phyloP scores from a whole-genome alignment of 2,329 filamentous ascomycete species.

The Colletotrichum limetticola region DNA sequence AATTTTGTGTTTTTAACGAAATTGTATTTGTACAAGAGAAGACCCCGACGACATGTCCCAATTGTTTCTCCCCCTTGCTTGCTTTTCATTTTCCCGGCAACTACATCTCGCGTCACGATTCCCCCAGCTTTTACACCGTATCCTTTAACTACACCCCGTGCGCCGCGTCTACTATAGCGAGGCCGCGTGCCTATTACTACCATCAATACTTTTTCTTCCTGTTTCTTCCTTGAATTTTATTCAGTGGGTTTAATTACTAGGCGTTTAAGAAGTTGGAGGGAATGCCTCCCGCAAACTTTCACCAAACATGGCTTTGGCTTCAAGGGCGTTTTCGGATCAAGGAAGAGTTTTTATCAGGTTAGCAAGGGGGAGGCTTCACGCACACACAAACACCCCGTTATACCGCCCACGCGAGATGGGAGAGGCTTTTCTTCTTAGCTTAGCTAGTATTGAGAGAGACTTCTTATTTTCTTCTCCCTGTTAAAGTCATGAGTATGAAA shows the following conservation, averaged over 20 bases:
- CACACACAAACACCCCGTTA: neutral
- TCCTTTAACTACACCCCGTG: conserved; percentile 20
- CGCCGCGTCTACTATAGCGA: conserved; percentile 15
- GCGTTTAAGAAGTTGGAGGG: conserved; percentile 6
- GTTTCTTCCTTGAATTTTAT: neutral
- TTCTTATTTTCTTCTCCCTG: neutral
- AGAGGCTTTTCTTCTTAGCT: neutral
- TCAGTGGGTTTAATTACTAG: neutral
- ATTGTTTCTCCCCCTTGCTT: neutral
- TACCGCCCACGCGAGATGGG: neutral
- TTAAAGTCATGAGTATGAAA: neutral
- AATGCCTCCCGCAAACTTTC: neutral
- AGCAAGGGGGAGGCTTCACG: neutral
- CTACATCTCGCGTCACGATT: conserved; percentile 1
- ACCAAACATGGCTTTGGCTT: conserved; percentile 7
- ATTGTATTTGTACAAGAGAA: conserved; percentile 30
- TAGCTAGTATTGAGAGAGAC: neutral
- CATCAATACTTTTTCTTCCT: neutral
- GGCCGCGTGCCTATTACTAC: neutral
- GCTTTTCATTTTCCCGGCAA: neutral
- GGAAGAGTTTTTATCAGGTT: neutral
- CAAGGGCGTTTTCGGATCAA: conserved; percentile 4
- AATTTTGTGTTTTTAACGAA: conserved; percentile 11
- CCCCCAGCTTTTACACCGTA: neutral
- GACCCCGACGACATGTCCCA: neutral